phyloP scores from a whole-genome alignment of 306 rosid species.

The Vigna nakashimae region DNA sequence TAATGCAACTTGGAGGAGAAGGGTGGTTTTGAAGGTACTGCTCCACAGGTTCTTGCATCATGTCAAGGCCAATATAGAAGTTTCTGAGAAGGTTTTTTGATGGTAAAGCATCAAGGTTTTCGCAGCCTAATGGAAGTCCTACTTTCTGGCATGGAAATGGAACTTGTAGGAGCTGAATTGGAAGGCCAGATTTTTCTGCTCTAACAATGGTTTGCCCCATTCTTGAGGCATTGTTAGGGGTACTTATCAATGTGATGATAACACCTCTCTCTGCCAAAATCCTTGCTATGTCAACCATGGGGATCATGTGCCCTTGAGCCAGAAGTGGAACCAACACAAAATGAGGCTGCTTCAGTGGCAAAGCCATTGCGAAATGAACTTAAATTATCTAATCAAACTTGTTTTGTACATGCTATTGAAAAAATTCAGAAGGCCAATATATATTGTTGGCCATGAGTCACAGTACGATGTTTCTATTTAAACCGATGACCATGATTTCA shows the following conservation, averaged over 20 bases:
- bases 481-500: not conserved
- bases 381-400: not conserved
- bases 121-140: conserved; percentile 36
- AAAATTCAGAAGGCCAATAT: not conserved
- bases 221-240: conserved; percentile 22
- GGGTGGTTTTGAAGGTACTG: conserved; percentile 3
- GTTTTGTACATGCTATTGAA: not conserved
- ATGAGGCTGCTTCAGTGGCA: not conserved
- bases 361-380: not conserved
- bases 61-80: conserved; percentile 16
- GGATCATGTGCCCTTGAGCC: conserved; percentile 22
- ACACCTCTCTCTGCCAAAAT: conserved; percentile 28
- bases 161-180: conserved; percentile 50
- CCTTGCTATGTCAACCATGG: conserved; percentile 17
- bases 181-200: conserved; percentile 28
- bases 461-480: not conserved
- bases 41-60: conserved; percentile 12
- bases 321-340: conserved; percentile 20
- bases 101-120: conserved; percentile 15
- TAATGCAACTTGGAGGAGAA: conserved; percentile 22
- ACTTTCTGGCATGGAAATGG: conserved; percentile 60
- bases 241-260: conserved; percentile 9
- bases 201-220: not conserved
- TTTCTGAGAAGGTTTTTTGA: conserved; percentile 33
- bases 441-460: not conserved